phyloP scores from a whole-genome alignment of 1,139 yeast species.

The Arxiozyma bovina region DNA sequence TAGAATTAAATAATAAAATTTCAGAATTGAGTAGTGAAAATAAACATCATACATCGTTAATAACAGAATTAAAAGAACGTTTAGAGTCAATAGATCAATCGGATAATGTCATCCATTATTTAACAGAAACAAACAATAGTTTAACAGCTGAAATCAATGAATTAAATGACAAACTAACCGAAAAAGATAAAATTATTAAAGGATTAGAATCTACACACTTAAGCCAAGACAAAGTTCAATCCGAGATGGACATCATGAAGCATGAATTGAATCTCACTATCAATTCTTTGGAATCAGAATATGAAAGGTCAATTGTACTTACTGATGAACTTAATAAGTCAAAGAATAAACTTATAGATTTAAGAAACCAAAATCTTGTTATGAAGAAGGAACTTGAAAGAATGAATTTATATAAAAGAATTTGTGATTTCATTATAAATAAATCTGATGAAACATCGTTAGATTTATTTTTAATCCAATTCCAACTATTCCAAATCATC shows the following conservation, averaged over 20 bases:
- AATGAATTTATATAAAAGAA: not conserved
- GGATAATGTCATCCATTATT: slow-evolving; percentile 9
- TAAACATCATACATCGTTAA: slow-evolving; percentile 9
- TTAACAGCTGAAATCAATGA: not conserved
- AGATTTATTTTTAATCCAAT: not conserved
- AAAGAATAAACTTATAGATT: not conserved
- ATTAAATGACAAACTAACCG: not conserved
- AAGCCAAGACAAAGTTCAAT: not conserved
- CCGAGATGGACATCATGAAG: not conserved
- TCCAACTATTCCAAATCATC: not conserved
- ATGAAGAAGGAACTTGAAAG: not conserved
- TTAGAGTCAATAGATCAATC: slow-evolving; percentile 29
- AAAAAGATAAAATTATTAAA: not conserved
- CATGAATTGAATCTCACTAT: not conserved
- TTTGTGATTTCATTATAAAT: not conserved
- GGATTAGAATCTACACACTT: not conserved
- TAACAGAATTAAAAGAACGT: slow-evolving; percentile 18
- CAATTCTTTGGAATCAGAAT: not conserved
- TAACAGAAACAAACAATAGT: slow-evolving; percentile 8
- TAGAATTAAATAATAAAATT: slow-evolving; percentile 30
- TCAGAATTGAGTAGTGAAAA: slow-evolving; percentile 24
- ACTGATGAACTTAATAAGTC: not conserved
- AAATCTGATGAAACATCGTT: not conserved
- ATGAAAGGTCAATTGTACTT: not conserved
- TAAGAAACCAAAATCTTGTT: not conserved